phyloP scores from a whole-genome alignment of 805 yeast species.

The Starmera amethionina region DNA sequence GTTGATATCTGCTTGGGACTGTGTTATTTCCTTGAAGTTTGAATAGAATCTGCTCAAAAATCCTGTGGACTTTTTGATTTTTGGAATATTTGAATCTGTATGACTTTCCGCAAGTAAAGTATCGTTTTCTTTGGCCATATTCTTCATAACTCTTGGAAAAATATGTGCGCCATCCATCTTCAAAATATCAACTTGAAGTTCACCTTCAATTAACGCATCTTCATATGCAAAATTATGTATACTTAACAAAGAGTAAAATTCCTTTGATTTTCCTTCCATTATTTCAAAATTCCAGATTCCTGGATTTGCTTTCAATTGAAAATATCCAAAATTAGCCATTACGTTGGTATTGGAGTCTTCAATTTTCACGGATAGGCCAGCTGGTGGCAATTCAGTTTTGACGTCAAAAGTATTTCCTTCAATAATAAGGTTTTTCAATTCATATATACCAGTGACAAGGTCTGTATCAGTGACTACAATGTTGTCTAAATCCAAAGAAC shows the following conservation, averaged over 20 bases:
- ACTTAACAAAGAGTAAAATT: slow-evolving; percentile 29
- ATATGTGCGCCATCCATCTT: slow-evolving; percentile 37
- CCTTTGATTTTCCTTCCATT: slow-evolving; percentile 31
- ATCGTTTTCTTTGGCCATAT: slow-evolving; percentile 26
- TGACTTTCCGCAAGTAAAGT: slow-evolving; percentile 4
- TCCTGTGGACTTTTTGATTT: slow-evolving; percentile 1
- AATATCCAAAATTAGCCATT: slow-evolving; percentile 77
- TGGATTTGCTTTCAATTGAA: slow-evolving; percentile 66
- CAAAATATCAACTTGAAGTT: slow-evolving; percentile 24
- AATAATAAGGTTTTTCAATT: slow-evolving; percentile 44
- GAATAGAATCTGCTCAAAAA: slow-evolving; percentile 8
- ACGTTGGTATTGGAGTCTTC: slow-evolving; percentile 47
- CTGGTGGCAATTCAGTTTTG: slow-evolving; percentile 11
- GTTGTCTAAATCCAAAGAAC: slow-evolving; percentile 55
- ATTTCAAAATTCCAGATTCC: slow-evolving; percentile 55
- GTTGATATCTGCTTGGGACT: slow-evolving; percentile 52
- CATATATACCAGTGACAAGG: slow-evolving; percentile 34
- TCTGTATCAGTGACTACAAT: slow-evolving; percentile 31
- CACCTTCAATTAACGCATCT: slow-evolving; percentile 2
- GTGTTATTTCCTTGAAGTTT: slow-evolving; percentile 2
- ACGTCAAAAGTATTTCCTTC: slow-evolving; percentile 62
- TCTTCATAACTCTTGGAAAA: slow-evolving; percentile 34
- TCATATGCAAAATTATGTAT: slow-evolving; percentile 15
- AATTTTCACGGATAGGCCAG: slow-evolving; percentile 15
- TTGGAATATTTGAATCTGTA: too few species aligned